phyloP scores from a whole-genome alignment of 495 filamentous ascomycete genomes.

The Durotheca rogersii region DNA sequence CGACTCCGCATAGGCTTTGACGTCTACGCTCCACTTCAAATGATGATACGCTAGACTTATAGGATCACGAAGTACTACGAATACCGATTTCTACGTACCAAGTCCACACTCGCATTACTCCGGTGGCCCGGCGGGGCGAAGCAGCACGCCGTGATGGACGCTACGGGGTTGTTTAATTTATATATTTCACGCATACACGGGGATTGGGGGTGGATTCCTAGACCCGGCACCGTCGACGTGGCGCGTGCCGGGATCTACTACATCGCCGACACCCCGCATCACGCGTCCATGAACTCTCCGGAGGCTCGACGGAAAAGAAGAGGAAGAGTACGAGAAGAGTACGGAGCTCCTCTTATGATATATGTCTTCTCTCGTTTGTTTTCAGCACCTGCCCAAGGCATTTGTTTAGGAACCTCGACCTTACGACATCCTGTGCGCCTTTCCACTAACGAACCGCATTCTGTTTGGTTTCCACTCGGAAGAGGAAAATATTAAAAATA shows the following conservation, averaged over 20 bases:
- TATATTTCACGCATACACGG: conserved; percentile 18
- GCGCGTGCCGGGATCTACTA: conserved; percentile 8
- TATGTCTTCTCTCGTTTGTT: conserved; percentile 33
- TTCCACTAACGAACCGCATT: conserved; percentile 24
- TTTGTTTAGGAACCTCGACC: conserved; percentile 14
- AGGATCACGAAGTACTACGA: conserved; percentile 38
- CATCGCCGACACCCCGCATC: conserved; percentile 11
- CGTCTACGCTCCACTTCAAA: conserved; percentile 17
- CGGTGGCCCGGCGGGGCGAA: conserved; percentile 1
- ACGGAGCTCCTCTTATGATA: conserved; percentile 17
- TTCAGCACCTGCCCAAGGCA: conserved; percentile 14
- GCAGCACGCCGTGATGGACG: conserved; percentile 20
- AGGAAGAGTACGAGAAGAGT: conserved; percentile 8
- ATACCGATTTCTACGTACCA: conserved; percentile 28
- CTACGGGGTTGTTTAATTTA: conserved; percentile 15
- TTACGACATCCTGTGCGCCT: conserved; percentile 21
- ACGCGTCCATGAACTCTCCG: conserved; percentile 10
- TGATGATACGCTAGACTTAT: conserved; percentile 24
- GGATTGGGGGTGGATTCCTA: conserved; percentile 7
- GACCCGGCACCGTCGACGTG: background rate
- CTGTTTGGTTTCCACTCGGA: conserved; percentile 11
- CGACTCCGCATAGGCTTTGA: conserved; percentile 20
- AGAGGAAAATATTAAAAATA: too few relatives aligned
- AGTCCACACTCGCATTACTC: conserved; percentile 15
- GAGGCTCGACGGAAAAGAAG: conserved; percentile 9